phyloP scores from a whole-genome alignment of 768 basidiomycete genomes.

The Paxillus ammoniavirescens region DNA sequence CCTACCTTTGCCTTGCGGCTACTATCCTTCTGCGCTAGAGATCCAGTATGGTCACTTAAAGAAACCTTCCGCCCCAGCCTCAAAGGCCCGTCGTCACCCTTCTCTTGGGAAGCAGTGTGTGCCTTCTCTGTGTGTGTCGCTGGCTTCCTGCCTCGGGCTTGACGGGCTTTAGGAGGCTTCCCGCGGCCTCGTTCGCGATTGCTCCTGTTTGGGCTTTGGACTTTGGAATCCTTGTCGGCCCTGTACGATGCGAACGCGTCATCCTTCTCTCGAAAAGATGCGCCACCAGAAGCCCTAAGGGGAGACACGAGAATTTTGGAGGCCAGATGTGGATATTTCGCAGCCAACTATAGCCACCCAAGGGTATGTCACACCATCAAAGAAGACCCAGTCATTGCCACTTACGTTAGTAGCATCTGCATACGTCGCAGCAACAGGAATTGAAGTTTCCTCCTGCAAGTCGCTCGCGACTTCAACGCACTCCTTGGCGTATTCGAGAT shows the following conservation, averaged over 20 bases:
- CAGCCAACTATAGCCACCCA: constrained; percentile 29
- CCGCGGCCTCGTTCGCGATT: neutral
- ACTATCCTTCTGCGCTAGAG: neutral
- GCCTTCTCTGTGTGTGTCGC: neutral
- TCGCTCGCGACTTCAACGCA: too few species aligned
- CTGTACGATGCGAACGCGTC: neutral
- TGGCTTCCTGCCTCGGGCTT: neutral
- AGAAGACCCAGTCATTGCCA: neutral
- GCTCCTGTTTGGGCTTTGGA: neutral
- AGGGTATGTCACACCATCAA: neutral
- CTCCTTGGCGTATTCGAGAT: neutral
- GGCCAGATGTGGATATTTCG: constrained; percentile 33
- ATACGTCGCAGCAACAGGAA: constrained; percentile 29
- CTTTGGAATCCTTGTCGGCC: neutral
- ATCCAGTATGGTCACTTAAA: neutral
- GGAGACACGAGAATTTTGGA: constrained; percentile 32
- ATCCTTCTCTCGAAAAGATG: neutral
- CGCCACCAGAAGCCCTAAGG: constrained; percentile 12
- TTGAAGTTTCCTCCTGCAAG: neutral
- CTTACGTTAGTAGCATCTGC: constrained; percentile 42
- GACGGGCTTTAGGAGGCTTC: neutral
- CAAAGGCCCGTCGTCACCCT: neutral
- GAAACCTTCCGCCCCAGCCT: neutral
- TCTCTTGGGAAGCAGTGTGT: neutral
- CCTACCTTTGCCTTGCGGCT: neutral